A percentile compares a stretch with the other conserved stretches of the same genome.
phyloP scores from a whole-genome alignment of 176 grass and related monocot genomes.

The Dactylis glomerata region DNA sequence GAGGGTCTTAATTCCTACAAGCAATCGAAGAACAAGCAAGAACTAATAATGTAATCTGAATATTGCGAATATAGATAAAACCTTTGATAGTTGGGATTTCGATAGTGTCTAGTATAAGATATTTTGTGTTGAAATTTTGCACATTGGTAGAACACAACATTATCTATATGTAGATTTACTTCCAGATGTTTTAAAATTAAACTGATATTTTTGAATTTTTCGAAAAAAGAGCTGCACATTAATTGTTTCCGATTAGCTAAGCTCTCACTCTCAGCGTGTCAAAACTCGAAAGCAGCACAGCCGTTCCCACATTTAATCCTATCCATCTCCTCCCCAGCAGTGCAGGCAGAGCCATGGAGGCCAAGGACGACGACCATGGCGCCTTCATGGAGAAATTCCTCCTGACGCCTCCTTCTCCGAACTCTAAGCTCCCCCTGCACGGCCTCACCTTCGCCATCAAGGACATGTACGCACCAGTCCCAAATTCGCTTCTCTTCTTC shows the following conservation, averaged over 20 bases:
- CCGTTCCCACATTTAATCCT: not conserved
- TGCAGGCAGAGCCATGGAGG: not conserved
- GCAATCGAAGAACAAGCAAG: no score
- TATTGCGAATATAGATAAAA: no score
- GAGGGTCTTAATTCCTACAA: no score
- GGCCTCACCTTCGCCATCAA: conserved; percentile 22
- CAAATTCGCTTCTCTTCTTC: not conserved
- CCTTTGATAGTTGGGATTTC: no score
- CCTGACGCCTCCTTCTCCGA: not conserved
- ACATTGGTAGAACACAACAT: no score
- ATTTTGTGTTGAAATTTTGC: no score
- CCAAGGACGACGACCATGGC: not conserved
- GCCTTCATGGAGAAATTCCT: conserved; percentile 24
- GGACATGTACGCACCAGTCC: not conserved
- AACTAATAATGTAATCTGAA: no score
- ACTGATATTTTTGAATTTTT: no score
- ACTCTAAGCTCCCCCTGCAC: not conserved
- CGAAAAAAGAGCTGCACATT: no score
- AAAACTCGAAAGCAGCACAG: not conserved
- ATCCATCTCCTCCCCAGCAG: not conserved
- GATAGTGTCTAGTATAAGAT: no score
- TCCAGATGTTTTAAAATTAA: no score
- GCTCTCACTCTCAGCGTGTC: not conserved
- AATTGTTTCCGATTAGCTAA: not conserved
- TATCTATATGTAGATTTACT: no score